These are phyloP conservation scores for Rhododendron vialii DNA, from an alignment of 148 eudicot species.

Conservation along the genomic window DNA sequence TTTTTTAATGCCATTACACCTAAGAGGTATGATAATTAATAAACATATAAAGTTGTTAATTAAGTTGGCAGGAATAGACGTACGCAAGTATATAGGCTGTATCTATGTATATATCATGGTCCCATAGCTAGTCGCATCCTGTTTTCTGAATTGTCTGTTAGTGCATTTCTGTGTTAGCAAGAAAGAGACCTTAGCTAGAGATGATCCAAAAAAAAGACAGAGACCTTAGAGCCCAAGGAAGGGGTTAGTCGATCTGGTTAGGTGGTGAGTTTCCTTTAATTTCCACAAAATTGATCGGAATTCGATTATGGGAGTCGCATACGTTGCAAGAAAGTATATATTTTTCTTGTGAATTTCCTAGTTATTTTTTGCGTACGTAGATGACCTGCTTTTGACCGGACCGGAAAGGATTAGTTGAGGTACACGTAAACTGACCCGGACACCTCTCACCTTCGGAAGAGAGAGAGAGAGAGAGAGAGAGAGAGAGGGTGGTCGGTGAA, in stretches of 20 bases:
- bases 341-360: neutral
- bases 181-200: neutral
- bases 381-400: neutral
- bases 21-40: neutral
- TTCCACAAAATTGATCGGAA: neutral
- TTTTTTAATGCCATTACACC: neutral
- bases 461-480: neutral
- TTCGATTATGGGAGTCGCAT: neutral
- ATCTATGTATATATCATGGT: neutral
- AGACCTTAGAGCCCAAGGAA: neutral
- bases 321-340: neutral
- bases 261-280: neutral
- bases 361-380: no score
- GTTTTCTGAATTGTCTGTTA: neutral
- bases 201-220: no score
- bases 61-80: neutral
- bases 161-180: neutral
- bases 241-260: no score
- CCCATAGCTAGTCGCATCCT: neutral
- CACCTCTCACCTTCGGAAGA: neutral
- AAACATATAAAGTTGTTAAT: neutral
- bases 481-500: neutral
- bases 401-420: neutral
- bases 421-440: neutral
- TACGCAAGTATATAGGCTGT: neutral